Conservation (phyloP, 1,284 basidiomycete species). For the Tremellales sp. region DNA sequence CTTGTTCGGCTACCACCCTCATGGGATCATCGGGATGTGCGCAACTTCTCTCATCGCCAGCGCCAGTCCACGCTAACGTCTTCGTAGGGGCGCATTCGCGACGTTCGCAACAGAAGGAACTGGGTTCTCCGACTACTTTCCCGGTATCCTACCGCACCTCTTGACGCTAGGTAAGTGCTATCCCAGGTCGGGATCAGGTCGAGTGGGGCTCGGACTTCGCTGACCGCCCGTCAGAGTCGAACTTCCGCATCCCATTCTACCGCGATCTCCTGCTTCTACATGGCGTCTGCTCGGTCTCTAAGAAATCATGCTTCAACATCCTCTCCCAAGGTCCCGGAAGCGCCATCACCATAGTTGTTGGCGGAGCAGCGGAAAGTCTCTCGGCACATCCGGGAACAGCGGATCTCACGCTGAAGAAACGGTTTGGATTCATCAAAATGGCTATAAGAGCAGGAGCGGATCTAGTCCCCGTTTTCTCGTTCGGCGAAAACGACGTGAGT, state of each 20-base stretch:
- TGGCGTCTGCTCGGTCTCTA: conserved; percentile 89
- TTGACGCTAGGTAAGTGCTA: conserved; percentile 65
- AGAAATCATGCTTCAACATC: conserved; percentile 83
- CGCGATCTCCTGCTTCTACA: conserved; percentile 81
- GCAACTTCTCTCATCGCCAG: conserved; percentile 5
- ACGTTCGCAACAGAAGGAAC: conserved; percentile 94
- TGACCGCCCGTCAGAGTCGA: conserved; percentile 52
- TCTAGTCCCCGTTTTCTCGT: conserved; percentile 91
- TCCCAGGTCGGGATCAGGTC: conserved; percentile 25
- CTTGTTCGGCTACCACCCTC: conserved; percentile 95
- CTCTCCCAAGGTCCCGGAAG: conserved; percentile 63
- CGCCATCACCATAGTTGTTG: conserved; percentile 91
- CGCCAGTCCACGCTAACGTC: conserved; percentile 3
- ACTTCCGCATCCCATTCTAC: conserved; percentile 91
- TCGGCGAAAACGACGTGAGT: conserved; percentile 94
- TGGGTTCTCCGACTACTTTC: conserved; percentile 85
- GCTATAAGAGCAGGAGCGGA: conserved; percentile 92
- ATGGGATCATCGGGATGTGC: conserved; percentile 93
- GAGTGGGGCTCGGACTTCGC: background rate
- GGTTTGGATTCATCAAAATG: conserved; percentile 92
- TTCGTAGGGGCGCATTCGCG: conserved; percentile 80
- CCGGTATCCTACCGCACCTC: conserved; percentile 87
- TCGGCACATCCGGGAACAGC: conserved; percentile 85
- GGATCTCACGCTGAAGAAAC: conserved; percentile 79
- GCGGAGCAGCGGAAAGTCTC: conserved; percentile 91